These are phyloP conservation scores for Phytophthora colocasiae DNA, from an alignment of 352 stramenopile species.

Conservation along the genomic window DNA sequence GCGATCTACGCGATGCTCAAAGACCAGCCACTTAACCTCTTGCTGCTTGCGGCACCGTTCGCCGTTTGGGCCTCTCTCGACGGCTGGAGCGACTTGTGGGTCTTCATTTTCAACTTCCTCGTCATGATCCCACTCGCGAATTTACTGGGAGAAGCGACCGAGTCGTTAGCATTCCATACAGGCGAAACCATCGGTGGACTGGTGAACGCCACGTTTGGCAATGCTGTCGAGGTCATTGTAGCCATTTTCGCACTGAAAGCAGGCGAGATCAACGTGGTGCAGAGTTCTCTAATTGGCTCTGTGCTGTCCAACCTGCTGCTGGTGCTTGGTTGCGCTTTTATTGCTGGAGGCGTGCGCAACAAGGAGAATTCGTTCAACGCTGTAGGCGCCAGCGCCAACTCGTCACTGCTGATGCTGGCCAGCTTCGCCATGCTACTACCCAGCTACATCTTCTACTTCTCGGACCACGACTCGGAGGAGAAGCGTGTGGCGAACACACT, in stretches of 20 bases:
- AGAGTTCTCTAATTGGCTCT: slow-evolving; percentile 96
- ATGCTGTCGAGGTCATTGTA: slow-evolving; percentile 97
- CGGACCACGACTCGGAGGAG: slow-evolving; percentile 80
- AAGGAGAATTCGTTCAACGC: slow-evolving; percentile 95
- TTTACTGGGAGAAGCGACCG: slow-evolving; percentile 97
- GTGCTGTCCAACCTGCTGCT: slow-evolving; percentile 98
- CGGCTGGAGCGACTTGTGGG: slow-evolving; percentile 72
- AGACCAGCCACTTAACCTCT: slow-evolving; percentile 69
- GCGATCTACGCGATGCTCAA: slow-evolving; percentile 59
- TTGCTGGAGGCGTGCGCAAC: slow-evolving; percentile 84
- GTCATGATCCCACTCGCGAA: slow-evolving; percentile 96
- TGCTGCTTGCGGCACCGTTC: slow-evolving; percentile 69
- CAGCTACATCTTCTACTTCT: slow-evolving; percentile 92
- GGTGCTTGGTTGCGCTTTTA: slow-evolving; percentile 96
- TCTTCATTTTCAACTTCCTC: slow-evolving; percentile 98
- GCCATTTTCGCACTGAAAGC: slow-evolving; percentile 94
- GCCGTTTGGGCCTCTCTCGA: slow-evolving; percentile 69
- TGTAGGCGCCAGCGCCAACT: slow-evolving; percentile 93
- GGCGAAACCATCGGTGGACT: slow-evolving; percentile 97
- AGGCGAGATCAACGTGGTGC: slow-evolving; percentile 96
- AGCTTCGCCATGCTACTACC: slow-evolving; percentile 95
- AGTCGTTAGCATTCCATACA: slow-evolving; percentile 97
- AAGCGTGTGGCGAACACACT: slow-evolving; percentile 71
- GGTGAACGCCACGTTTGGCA: slow-evolving; percentile 98
- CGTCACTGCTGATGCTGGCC: slow-evolving; percentile 94